Evolutionary conservation across 331 rosid genomes (phyloP), one percentile per base, ranked within the genome.

Genomic region (Quercus lobata): DNA sequence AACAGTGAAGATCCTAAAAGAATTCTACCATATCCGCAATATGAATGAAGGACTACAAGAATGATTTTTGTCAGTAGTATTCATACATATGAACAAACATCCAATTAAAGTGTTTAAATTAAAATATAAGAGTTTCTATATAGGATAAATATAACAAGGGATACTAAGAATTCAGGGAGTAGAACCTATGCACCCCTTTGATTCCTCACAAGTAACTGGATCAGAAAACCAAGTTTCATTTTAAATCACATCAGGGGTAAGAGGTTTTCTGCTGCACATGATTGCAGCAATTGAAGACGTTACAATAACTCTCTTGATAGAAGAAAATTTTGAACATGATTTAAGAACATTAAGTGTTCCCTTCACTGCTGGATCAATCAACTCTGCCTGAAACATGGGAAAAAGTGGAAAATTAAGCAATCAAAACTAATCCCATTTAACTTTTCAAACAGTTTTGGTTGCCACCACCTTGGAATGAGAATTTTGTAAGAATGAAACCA

Each of bases 171-270:
- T 9, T 46, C 7, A 65, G 18, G 57, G 72, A 19, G 37, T 10
- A 4, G 25, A 12, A 27, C 75, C 57, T 34, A 86, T 19, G 11
- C 25, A 19, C 52, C 34, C 94, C 88, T 84, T 9, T 53, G 44
- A 58, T 1, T 85, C 73, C 70, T 27, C 29, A 27, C 29, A 27
- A 27, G 29, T 27, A 27, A 27, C 29, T 16, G 84, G 84, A 76
- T 86, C 58, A 1, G 96, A 87, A 87, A 81, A 87, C 89, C 93
- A 91, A 5, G 89, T 89, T 83, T 91, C 95, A 69, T 91, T 91
- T 25, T 87, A 57, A 0, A 81, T 74, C 2, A 84, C 88, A 53
- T 87, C 90, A 0, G 90, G 79, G 2, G 73, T 74, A 32, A 57
- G 21, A 78, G 92, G 81, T 49, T 18, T 85, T 53, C 83, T 84